Conservation (phyloP, 2,329 filamentous ascomycete species). For the Sodiomyces alkalinus region DNA sequence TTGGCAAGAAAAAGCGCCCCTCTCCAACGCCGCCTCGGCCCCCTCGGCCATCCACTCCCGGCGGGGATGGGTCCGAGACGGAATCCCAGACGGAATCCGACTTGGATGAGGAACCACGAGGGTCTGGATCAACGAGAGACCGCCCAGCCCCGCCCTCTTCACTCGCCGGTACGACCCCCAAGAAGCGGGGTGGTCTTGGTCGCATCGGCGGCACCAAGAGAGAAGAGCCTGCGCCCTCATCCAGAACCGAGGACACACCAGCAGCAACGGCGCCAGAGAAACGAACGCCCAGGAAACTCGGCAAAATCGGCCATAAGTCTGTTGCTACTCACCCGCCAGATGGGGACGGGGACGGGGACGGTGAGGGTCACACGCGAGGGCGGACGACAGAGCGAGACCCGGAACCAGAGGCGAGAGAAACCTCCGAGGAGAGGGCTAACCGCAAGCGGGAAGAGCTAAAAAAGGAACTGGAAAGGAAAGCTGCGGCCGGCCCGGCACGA, state of each 20-base stretch:
- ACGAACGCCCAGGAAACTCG: slow-evolving; percentile 12
- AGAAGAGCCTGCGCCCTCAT: not conserved
- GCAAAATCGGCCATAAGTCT: slow-evolving; percentile 19
- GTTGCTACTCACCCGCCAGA: slow-evolving; percentile 2
- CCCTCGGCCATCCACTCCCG: slow-evolving; percentile 7
- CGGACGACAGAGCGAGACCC: slow-evolving; percentile 8
- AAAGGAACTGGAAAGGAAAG: slow-evolving; percentile 32
- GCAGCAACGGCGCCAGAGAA: slow-evolving; percentile 6
- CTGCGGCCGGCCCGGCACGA: slow-evolving; percentile 31
- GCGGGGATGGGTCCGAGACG: slow-evolving; percentile 21
- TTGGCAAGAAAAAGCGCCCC: slow-evolving; percentile 19
- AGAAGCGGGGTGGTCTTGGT: slow-evolving; percentile 20
- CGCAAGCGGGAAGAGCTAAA: slow-evolving; percentile 35
- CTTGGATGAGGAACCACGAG: not conserved
- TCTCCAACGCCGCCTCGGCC: slow-evolving; percentile 10
- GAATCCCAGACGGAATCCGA: slow-evolving; percentile 26
- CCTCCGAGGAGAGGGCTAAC: slow-evolving; percentile 29
- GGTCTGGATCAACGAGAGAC: no score
- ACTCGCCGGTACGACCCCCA: slow-evolving; percentile 7
- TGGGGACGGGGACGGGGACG: not conserved
- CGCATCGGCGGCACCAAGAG: slow-evolving; percentile 20
- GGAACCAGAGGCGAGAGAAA: slow-evolving; percentile 20
- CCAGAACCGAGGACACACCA: slow-evolving; percentile 4
- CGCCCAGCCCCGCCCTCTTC: slow-evolving; percentile 10
- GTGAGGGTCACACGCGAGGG: slow-evolving; percentile 9